These are phyloP conservation scores for Lactarius hatsudake DNA, from an alignment of 768 basidiomycete species.

Conservation along the genomic window DNA sequence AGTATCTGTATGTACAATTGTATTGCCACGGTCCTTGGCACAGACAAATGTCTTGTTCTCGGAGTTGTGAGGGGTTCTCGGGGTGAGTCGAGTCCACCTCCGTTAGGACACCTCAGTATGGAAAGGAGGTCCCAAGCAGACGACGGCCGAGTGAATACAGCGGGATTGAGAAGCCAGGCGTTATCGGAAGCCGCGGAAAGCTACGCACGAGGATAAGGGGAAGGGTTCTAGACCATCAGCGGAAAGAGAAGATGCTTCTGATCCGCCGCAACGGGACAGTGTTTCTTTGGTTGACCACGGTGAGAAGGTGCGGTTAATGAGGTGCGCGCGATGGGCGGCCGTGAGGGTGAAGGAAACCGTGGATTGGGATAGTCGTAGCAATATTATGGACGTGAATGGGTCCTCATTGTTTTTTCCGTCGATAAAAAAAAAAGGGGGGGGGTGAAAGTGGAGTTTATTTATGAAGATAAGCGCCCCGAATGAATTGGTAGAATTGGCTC, in stretches of 20 bases:
- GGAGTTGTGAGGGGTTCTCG: conserved; percentile 22
- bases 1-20: background rate
- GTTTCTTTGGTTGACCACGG: conserved; percentile 24
- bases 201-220: conserved; percentile 28
- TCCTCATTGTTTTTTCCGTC: background rate
- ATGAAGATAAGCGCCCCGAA: conserved; percentile 6
- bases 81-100: conserved; percentile 17
- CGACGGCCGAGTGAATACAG: conserved; percentile 16
- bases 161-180: conserved; percentile 23
- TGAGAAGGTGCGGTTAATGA: conserved; percentile 24
- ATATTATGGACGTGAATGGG: conserved; percentile 16
- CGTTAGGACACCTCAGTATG: conserved; percentile 16
- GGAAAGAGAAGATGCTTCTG: conserved; percentile 27
- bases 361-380: conserved; percentile 8
- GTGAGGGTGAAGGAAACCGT: conserved; percentile 16
- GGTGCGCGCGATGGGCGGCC: conserved; percentile 27
- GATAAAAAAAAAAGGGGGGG: background rate
- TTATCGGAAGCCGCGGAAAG: conserved; percentile 28
- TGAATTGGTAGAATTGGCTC: conserved; percentile 19
- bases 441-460: background rate
- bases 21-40: conserved; percentile 4
- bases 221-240: conserved; percentile 23
- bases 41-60: conserved; percentile 17
- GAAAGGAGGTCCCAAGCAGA: conserved; percentile 13
- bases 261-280: conserved; percentile 25